These are phyloP conservation scores for Parasitella parasitica DNA, from an alignment of 371 early-diverging fungal genomes.

Conservation along the genomic window DNA sequence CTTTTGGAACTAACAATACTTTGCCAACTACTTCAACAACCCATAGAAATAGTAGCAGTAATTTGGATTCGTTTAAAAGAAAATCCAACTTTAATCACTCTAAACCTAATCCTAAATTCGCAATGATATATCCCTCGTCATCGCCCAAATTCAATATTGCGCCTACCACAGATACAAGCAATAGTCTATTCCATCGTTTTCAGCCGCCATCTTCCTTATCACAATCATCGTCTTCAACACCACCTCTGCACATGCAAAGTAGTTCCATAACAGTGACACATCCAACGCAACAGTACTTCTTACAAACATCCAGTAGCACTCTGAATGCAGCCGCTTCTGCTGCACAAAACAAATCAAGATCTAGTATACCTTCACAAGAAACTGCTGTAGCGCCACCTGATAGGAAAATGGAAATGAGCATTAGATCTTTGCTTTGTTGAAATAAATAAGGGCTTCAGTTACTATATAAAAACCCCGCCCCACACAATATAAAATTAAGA, in stretches of 20 bases:
- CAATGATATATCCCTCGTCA: background rate
- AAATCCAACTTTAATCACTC: background rate
- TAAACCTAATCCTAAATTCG: background rate
- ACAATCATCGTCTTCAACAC: slow-evolving; percentile 3
- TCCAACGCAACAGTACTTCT: slow-evolving; percentile 48
- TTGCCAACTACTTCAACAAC: background rate
- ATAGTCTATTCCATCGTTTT: background rate
- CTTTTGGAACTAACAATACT: background rate
- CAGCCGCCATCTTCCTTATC: background rate
- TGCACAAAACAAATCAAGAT: slow-evolving; percentile 25
- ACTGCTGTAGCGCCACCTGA: slow-evolving; percentile 18
- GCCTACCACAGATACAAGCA: slow-evolving; percentile 21
- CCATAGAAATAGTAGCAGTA: background rate
- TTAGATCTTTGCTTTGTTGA: slow-evolving; percentile 38
- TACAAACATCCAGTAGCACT: slow-evolving; percentile 45
- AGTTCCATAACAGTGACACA: slow-evolving; percentile 26
- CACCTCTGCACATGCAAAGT: background rate
- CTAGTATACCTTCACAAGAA: background rate
- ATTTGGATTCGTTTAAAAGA: background rate
- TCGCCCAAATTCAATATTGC: slow-evolving; percentile 37
- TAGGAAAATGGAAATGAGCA: slow-evolving; percentile 34
- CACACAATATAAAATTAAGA: too few species aligned
- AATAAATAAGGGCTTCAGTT: background rate
- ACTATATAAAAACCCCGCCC: too few species aligned
- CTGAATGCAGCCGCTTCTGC: slow-evolving; percentile 44